Base-by-base conservation (phyloP, 2,329 filamentous ascomycete genomes). In the Onygenales sp. region DNA sequence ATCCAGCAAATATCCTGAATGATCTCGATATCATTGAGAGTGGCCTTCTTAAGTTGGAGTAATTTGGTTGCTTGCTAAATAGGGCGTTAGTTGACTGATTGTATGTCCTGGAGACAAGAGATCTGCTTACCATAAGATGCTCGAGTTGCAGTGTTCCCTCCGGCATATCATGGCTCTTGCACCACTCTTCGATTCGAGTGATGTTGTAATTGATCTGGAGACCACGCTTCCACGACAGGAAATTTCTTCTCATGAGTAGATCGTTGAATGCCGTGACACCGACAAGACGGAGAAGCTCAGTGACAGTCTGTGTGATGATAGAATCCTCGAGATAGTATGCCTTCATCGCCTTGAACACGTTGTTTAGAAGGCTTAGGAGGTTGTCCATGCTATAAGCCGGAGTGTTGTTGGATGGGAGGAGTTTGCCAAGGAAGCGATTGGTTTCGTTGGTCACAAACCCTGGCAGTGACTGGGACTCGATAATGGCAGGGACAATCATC, bases 1-100 rank as follows among this genome's bases (percentile, higher is more conserved):
- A 97, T 97, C 92, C 92, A 97, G 81, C 93, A 98, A 64, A 98
- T 98, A 69, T 98, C 93, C 76, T 98, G 93, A 65, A 98, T 98
- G 64, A 98, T 98, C 74, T 98, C 93, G 64, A 98, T 98, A 66
- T 98, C 93, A 69, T 97, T 98, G 67, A 98, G 75, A 1, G 93
- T 98, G 7, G 93, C 93, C 77, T 98, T 98, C 84, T 98, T 98
- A 58, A 98, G 79, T 71, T 98, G 93, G 59, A 98, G 79, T 59
- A 98, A 84, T 76, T 98, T 98, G 17, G 93, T 98, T 51, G 93
- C 93, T 88, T 97, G 92, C 85, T 88, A 59, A 39, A 57, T 49
- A 10, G 8, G 60, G 36, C 36, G 39, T 31, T 42, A 56, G 63
- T 42, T 63, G 60, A 27, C 27, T 11, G 32, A 52, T 17, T 6